Evolutionary conservation across 1,284 basidiomycete species (phyloP), one percentile per base, ranked within the genome.

Genomic region (Ceraceosorus guamensis): DNA sequence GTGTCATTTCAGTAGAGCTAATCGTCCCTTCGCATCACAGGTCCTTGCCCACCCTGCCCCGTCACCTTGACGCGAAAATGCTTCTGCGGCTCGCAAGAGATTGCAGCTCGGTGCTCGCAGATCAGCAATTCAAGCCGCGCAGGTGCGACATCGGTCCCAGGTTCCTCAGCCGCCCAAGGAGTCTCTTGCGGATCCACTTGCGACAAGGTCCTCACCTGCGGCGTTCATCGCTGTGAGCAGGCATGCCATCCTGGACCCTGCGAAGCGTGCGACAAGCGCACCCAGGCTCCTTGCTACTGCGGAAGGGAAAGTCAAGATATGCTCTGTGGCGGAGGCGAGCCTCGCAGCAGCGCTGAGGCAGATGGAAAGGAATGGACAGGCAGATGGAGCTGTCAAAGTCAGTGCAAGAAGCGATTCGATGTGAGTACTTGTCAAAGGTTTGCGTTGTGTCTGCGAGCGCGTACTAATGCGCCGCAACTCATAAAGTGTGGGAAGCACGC

Each of bases 21-120:
- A 13, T 33, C 48, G 16, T 11, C 6, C 3, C 18, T 50, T 32
- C 14, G 24, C 24, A 13, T 50, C 16, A 34, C 16, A 50, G 50
- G 70, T 16, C 71, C 73, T 0, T 76, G 73, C 43, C 71, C 73
- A 7, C 69, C 71, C 0, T 76, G 73, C 56, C 62, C 66, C 0
- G 70, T 73, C 11, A 69, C 65, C 8, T 62, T 76, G n/a, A 58
- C 61, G 4, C 65, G 68, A 48, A 57, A 63, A 13, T 76, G 73
- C 56, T 75, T 69, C 57, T 76, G 73, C 55, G 73, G 73, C 4
- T 56, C 60, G 41, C 59, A 70, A 30, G 53, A 54, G 34, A 56
- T 70, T 6, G 53, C 67, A 0, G 60, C 67, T 53, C 65, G 72
- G 24, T 76, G 73, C 59, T 71, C 70, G 1, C 73, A 76, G 55